Base-by-base conservation (phyloP, 2,329 filamentous ascomycete species). In the Xylariaceae sp. region DNA sequence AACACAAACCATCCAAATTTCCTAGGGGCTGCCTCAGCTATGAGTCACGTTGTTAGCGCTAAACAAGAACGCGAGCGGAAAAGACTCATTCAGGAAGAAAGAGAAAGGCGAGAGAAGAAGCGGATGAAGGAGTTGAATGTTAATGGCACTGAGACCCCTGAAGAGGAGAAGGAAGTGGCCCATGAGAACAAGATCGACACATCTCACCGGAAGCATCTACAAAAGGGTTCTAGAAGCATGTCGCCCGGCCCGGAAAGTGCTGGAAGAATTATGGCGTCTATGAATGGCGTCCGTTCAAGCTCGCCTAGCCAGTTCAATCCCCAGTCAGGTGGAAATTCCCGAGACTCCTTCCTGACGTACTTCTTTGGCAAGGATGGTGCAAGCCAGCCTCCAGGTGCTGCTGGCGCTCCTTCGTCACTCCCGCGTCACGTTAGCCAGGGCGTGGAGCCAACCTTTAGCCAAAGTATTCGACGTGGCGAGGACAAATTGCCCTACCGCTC, bases 1-100 rank as follows among this genome's bases (percentile, higher is more conserved):
- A 99, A 99, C 76, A 99, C 94, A 42, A 99, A 99, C 68, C 94
- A 99, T 70, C 94, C 94, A 47, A 99, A 99, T 73, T 99, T 99
- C 76, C 83, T 97, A 12, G 94, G 94, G 44, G 94, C 94, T 12
- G 92, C 94, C 27, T 92, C 91, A 37, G 94, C 94, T 59, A 99
- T 99, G 94, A 92, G 90, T 62, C 91, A 94, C 47, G 92, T 99
- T 46, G 95, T 99, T 58, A 89, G 84, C 68, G 92, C 88, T 68
- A 96, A 94, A 74, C 91, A 97, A 70, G 94, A 99, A 62, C 87
- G 91, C 63, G 92, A 99, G 72, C 87, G 90, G 71, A 91, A 90
- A 71, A 82, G 80, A 40, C 73, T 88, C 42, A 77, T 89, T 19
- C 87, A 89, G 55, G 91, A 95, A 64, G 91, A 97, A 72, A 84